These are phyloP conservation scores for Cordyceps farinosa DNA, from an alignment of 2,329 filamentous ascomycete species.

Conservation along the genomic window DNA sequence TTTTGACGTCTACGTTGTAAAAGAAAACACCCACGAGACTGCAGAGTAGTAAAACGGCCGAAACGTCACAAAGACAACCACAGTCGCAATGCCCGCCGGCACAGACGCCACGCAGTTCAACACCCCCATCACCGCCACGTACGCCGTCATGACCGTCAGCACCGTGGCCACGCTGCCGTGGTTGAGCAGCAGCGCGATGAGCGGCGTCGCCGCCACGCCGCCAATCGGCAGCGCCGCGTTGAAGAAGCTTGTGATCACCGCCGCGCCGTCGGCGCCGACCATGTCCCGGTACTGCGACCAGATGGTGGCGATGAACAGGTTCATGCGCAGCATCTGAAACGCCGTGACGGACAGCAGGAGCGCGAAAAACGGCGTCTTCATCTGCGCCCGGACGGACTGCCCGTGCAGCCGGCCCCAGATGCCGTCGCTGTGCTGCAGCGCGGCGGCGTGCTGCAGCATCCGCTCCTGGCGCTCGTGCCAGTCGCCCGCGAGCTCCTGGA, in stretches of 20 bases:
- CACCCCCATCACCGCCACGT: slow-evolving; percentile 39
- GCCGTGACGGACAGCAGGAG: slow-evolving; percentile 65
- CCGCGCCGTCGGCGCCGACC: slow-evolving; percentile 46
- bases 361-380: slow-evolving; percentile 66
- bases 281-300: slow-evolving; percentile 67
- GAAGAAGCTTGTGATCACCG: slow-evolving; percentile 41
- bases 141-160: background rate
- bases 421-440: slow-evolving; percentile 56
- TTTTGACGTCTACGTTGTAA: no score
- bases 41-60: slow-evolving; percentile 74
- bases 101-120: slow-evolving; percentile 62
- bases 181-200: slow-evolving; percentile 68
- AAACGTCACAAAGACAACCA: slow-evolving; percentile 66
- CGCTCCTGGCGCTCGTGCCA: slow-evolving; percentile 52
- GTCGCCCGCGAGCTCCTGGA: slow-evolving; percentile 60
- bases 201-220: slow-evolving; percentile 65
- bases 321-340: slow-evolving; percentile 63
- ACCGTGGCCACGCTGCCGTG: slow-evolving; percentile 59
- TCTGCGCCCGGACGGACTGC: slow-evolving; percentile 59
- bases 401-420: slow-evolving; percentile 73
- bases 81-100: slow-evolving; percentile 63
- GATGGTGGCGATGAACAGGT: slow-evolving; percentile 66
- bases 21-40: slow-evolving; percentile 49
- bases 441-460: slow-evolving; percentile 46
- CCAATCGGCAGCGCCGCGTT: slow-evolving; percentile 59